These are phyloP conservation scores for Kalanchoe fedtschenkoi DNA, from an alignment of 164 flowering plant genomes.

Conservation along the genomic window DNA sequence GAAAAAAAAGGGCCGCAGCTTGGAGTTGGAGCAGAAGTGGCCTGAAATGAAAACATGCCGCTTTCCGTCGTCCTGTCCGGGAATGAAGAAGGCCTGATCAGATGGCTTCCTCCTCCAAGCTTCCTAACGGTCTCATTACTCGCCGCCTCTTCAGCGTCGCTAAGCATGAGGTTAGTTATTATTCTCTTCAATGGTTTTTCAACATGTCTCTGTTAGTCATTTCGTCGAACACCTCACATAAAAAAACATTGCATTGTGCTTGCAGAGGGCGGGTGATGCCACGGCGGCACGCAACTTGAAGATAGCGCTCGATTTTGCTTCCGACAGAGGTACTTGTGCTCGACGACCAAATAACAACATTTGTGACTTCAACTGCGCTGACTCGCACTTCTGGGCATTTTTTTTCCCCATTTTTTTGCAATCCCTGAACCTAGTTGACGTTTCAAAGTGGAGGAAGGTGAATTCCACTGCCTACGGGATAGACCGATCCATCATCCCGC, in stretches of 20 bases:
- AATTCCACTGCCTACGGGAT: constrained; percentile 8
- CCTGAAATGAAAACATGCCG: background rate
- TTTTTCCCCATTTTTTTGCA: background rate
- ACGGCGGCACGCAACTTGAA: background rate
- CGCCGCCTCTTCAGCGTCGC: constrained; percentile 2
- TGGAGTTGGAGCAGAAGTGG: too few species aligned
- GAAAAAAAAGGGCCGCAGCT: too few species aligned
- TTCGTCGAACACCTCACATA: background rate
- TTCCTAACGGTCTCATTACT: background rate
- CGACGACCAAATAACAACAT: background rate
- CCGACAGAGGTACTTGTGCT: background rate
- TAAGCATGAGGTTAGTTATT: background rate
- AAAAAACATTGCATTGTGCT: background rate
- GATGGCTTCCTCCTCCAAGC: constrained; percentile 3
- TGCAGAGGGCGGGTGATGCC: background rate
- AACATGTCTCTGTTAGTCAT: background rate
- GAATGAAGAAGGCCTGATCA: background rate
- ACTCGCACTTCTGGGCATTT: background rate
- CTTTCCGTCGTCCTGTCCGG: background rate
- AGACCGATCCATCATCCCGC: constrained; percentile 5
- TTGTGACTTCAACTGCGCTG: background rate
- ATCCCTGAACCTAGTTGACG: background rate
- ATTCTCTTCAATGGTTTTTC: background rate
- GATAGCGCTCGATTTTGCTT: background rate
- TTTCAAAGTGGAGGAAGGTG: constrained; percentile 8